Conservation (phyloP, 108 stramenopile genomes). For the Skeletonema potamos region DNA sequence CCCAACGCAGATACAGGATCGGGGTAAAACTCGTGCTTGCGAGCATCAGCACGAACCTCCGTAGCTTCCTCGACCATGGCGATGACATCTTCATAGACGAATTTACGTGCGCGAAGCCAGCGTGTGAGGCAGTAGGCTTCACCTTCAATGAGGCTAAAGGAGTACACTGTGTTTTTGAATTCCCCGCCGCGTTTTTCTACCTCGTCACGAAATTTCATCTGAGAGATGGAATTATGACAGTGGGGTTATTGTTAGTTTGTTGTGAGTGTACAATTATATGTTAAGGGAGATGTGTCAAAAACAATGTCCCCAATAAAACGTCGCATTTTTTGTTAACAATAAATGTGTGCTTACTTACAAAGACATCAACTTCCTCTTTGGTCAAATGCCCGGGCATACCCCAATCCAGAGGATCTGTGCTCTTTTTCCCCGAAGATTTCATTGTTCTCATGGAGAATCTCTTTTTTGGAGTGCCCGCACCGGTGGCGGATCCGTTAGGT, state of each 20-base stretch:
- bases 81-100: constrained; percentile 69
- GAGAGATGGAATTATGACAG: not conserved
- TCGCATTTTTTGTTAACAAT: not conserved
- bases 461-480: constrained; percentile 1
- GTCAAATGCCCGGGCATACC: constrained; percentile 53
- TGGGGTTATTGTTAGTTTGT: not conserved
- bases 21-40: constrained; percentile 69
- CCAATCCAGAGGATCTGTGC: constrained; percentile 50
- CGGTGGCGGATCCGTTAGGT: not conserved
- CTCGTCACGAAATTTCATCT: constrained; percentile 55
- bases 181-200: constrained; percentile 49
- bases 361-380: constrained; percentile 43
- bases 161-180: constrained; percentile 49
- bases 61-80: constrained; percentile 85
- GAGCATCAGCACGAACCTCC: constrained; percentile 55
- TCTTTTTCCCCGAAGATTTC: constrained; percentile 13
- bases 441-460: constrained; percentile 19
- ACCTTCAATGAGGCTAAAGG: constrained; percentile 44
- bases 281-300: constrained; percentile 12
- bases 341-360: constrained; percentile 23
- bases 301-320: not conserved
- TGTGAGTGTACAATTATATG: constrained; percentile 26
- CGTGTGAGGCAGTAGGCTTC: constrained; percentile 49
- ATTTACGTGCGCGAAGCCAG: constrained; percentile 41
- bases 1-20: constrained; percentile 70